Base-by-base conservation (phyloP, 768 basidiomycete species). In the Pisolithus marmoratus region DNA sequence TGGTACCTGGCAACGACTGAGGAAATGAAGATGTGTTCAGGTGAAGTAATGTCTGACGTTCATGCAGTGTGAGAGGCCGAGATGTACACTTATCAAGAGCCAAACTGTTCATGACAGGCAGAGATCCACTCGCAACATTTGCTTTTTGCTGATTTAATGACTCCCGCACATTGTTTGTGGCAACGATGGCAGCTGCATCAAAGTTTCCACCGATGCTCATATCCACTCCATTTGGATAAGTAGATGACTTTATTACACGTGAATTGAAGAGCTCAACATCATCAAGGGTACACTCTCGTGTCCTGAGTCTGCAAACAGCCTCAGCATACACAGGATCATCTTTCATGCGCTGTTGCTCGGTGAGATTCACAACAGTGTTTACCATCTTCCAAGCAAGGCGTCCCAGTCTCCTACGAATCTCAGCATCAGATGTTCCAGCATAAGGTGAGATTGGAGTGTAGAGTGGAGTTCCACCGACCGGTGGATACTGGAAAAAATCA, bases 401-500 rank as follows among this genome's bases (percentile, higher is more conserved):
- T 26, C 41, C 41, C 12, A 42, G 3, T 23, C 20, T 42, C 20
- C 12, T 42, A 20, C 8, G 17, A 19, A 23, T 42, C 41, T 42
- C 20, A 20, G n/a, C 6, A 1, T 42, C 2, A 31, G 50, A 12
- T 3, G 27, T n/a, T 0, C 53, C 29, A 3, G 54, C 27, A 42
- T 58, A 52, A 0, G 24, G 27, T 4, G 41, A 11, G 1, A 69
- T 65, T 4, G 68, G 61, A 0, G 23, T 23, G 41, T 67, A 71
- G 12, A 72, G 29, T 8, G 69, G 55, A 9, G 34, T 54, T 0
- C 65, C 68, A 4, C 50, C 46, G 1, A 70, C 63, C 17, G 70
- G 71, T 2, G 66, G 65, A 51, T 56, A 69, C 20, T 71, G 70
- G 42, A 46, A 65, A 24, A 70, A 65, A 49, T 71, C 71, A 12